phyloP scores from a whole-genome alignment of 1,284 basidiomycete species.

The Xerocomus minutiporus region DNA sequence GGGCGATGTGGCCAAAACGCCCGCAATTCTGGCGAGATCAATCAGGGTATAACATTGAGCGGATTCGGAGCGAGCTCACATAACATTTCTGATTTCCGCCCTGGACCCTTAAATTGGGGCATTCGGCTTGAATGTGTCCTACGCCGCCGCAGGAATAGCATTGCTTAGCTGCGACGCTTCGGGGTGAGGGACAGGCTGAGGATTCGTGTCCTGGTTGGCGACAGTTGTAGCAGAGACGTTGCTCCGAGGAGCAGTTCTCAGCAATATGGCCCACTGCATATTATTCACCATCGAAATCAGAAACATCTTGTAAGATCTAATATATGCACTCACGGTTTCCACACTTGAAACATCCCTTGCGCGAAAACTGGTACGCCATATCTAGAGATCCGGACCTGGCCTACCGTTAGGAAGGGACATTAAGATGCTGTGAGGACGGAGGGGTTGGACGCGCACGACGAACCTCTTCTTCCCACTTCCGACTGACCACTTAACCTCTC shows the following conservation, averaged over 20 bases:
- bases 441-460: conserved; percentile 7
- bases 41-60: conserved; percentile 6
- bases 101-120: conserved; percentile 73
- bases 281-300: conserved; percentile 17
- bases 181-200: conserved; percentile 79
- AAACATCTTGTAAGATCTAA: conserved; percentile 12
- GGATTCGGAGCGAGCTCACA: conserved; percentile 42
- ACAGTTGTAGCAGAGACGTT: conserved; percentile 90
- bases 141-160: conserved; percentile 75
- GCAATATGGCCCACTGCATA: conserved; percentile 83
- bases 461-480: conserved; percentile 45
- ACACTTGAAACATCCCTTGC: conserved; percentile 85
- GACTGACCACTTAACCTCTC: conserved; percentile 40
- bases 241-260: conserved; percentile 81
- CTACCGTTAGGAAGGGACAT: conserved; percentile 18
- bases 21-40: conserved; percentile 59
- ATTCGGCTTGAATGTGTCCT: conserved; percentile 77
- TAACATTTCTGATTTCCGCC: conserved; percentile 76
- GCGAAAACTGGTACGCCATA: conserved; percentile 76
- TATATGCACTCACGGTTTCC: conserved; percentile 62
- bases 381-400: conserved; percentile 29
- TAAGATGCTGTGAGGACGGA: conserved; percentile 2
- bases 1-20: conserved; percentile 75
- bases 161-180: conserved; percentile 52
- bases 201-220: conserved; percentile 88